A percentile compares a stretch with the other conserved stretches of the same genome.
These are phyloP conservation scores for Aspergillus sp. DNA, from an alignment of 2,329 filamentous ascomycete species.

Conservation along the genomic window DNA sequence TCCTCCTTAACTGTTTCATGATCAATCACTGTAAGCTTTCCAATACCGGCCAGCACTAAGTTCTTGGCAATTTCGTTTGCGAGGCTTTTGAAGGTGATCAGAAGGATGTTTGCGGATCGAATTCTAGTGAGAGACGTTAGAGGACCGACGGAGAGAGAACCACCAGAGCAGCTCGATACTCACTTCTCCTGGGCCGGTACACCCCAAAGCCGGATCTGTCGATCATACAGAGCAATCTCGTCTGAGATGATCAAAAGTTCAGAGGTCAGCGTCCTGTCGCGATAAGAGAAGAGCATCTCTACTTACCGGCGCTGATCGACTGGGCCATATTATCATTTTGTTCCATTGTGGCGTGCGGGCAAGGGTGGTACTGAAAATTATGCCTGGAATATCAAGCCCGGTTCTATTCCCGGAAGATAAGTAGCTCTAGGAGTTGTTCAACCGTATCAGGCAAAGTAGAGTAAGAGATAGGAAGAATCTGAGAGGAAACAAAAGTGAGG, in stretches of 20 bases:
- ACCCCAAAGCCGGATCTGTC: conserved; percentile 96
- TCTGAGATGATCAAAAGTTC: conserved; percentile 52
- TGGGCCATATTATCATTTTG: conserved; percentile 21
- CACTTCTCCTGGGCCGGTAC: conserved; percentile 84
- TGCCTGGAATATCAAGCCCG: background rate
- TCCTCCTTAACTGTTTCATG: conserved; percentile 70
- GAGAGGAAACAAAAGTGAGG: too few species aligned
- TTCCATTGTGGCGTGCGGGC: conserved; percentile 19
- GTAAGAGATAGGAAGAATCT: too few species aligned
- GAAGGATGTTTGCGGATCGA: conserved; percentile 81
- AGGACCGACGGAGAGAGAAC: background rate
- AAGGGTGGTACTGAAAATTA: background rate
- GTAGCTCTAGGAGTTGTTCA: too few species aligned
- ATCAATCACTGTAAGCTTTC: conserved; percentile 85
- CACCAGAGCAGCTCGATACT: conserved; percentile 11
- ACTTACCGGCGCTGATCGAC: conserved; percentile 36
- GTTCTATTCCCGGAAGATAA: background rate
- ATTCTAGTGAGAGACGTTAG: conserved; percentile 56
- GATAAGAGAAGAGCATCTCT: background rate
- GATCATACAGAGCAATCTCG: conserved; percentile 95
- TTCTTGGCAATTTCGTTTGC: conserved; percentile 97
- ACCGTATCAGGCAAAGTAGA: too few species aligned
- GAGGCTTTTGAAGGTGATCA: conserved; percentile 83
- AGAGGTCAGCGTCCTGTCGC: background rate
- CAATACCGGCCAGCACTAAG: conserved; percentile 88